Evolutionary conservation across 129 eudicot genomes (phyloP), one percentile per base, ranked within the genome.

Genomic region (Apium graveolens): DNA sequence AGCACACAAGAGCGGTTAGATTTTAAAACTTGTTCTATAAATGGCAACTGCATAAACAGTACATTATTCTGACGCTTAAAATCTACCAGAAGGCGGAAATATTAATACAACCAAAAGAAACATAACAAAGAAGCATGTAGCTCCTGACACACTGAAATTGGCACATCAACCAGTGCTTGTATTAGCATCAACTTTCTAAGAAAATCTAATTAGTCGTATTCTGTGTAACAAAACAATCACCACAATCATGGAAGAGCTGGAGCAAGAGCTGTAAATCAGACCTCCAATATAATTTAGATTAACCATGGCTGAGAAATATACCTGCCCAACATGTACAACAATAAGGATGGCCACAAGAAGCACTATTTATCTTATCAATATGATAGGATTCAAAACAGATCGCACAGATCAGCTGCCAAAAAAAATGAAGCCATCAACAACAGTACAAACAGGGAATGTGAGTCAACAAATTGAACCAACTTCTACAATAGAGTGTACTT

Each of bases 281-380:
- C 29, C 20, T 24, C 76, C 7, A 55, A 31, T 1, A 44, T 17
- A 49, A 29, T 14, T 49, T 34, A 20, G 24, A 32, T 63, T 39
- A 27, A 78, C 13, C 31, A 66, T 27, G 43, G 63, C 41, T 13
- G 32, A 78, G 74, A 27, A 76, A 79, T 60, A 79, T 60, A 95
- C 97, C 99, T 90, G 85, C 76, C 99, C 97, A 95, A 81, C 99
- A 95, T 38, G 91, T 55, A 42, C 77, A 74, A 82, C 99, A 95
- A 75, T 87, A 95, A 55, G 96, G 97, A 83, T 95, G 99, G 55
- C 86, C 90, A 80, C 99, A 95, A 14, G 87, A 89, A 68, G 90
- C 91, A 60, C 86, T 57, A 37, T 78, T 83, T 41, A 86, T 89
- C 53, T 49, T 70, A 65, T 86, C 91, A 73, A 43, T 63, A 39